phyloP scores from a whole-genome alignment of 2,329 filamentous ascomycete species.

The Boeremia lycopersici region DNA sequence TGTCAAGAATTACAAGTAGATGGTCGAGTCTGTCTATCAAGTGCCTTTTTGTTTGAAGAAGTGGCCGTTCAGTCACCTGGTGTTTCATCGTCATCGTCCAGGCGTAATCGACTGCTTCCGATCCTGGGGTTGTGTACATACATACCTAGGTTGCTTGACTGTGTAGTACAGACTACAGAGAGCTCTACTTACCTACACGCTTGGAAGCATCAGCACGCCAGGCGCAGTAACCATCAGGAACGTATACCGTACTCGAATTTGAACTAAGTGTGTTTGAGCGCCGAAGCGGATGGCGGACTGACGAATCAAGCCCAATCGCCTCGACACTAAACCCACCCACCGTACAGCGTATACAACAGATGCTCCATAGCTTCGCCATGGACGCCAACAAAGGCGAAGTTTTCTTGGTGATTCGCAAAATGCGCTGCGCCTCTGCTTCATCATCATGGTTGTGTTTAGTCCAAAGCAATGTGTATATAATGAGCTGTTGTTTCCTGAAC shows the following conservation, averaged over 20 bases:
- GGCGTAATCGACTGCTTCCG: too few relatives aligned
- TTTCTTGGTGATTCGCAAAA: neutral
- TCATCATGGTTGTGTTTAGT: neutral
- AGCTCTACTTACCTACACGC: neutral
- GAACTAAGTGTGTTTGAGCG: neutral
- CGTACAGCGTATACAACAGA: constrained; percentile 9
- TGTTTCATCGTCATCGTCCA: too few relatives aligned
- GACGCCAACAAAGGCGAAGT: neutral
- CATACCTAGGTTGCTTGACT: too few relatives aligned
- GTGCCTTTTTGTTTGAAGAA: too few relatives aligned
- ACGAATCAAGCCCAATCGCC: constrained; percentile 3
- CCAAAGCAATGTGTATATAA: neutral
- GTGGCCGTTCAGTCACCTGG: too few relatives aligned
- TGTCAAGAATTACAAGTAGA: too few relatives aligned
- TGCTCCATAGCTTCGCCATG: neutral
- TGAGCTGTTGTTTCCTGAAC: neutral
- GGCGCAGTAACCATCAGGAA: neutral
- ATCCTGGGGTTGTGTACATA: too few relatives aligned
- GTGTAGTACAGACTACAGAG: too few relatives aligned
- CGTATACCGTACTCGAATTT: constrained; percentile 2
- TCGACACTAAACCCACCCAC: neutral
- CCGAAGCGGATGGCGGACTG: neutral
- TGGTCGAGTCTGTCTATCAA: neutral
- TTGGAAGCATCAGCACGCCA: neutral
- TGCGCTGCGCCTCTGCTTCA: constrained; percentile 1